phyloP scores from a whole-genome alignment of 2,329 filamentous ascomycete genomes.

The Zopfia rhizophila region DNA sequence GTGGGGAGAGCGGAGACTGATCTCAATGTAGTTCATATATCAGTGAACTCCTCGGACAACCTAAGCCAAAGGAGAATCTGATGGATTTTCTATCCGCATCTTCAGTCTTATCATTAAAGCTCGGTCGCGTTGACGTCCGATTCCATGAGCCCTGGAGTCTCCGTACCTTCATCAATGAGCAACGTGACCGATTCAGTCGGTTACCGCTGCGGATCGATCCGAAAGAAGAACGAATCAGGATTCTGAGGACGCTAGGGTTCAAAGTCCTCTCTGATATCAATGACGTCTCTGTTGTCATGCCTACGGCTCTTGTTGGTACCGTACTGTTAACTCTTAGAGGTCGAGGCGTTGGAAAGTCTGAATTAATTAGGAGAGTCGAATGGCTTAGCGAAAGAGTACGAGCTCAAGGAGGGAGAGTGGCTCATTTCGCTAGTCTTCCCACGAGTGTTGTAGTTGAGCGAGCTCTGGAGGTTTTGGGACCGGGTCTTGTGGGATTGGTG shows the following conservation, averaged over 20 bases:
- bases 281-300: slow-evolving; percentile 96
- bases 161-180: slow-evolving; percentile 80
- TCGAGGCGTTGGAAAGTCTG: slow-evolving; percentile 86
- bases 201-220: slow-evolving; percentile 46
- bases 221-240: slow-evolving; percentile 68
- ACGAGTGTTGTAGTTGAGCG: slow-evolving; percentile 86
- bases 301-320: slow-evolving; percentile 93
- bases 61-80: slow-evolving; percentile 95
- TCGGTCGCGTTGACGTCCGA: slow-evolving; percentile 92
- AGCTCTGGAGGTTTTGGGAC: slow-evolving; percentile 89
- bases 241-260: slow-evolving; percentile 89
- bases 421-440: slow-evolving; percentile 86
- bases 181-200: slow-evolving; percentile 68
- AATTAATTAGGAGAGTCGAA: slow-evolving; percentile 85
- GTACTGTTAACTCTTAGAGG: slow-evolving; percentile 91
- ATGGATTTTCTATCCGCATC: slow-evolving; percentile 89
- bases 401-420: slow-evolving; percentile 89
- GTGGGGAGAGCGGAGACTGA: slow-evolving; percentile 4
- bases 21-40: slow-evolving; percentile 75
- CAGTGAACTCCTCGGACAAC: slow-evolving; percentile 89
- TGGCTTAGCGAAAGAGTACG: slow-evolving; percentile 87
- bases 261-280: slow-evolving; percentile 95
- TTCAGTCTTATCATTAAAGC: slow-evolving; percentile 85
- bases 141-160: slow-evolving; percentile 98
- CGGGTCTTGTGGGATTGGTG: slow-evolving; percentile 84